A percentile compares a stretch with the other conserved stretches of the same genome.
Evolutionary conservation across 257 asterid species (phyloP).

Genomic region (Fraxinus quadrangulata): DNA sequence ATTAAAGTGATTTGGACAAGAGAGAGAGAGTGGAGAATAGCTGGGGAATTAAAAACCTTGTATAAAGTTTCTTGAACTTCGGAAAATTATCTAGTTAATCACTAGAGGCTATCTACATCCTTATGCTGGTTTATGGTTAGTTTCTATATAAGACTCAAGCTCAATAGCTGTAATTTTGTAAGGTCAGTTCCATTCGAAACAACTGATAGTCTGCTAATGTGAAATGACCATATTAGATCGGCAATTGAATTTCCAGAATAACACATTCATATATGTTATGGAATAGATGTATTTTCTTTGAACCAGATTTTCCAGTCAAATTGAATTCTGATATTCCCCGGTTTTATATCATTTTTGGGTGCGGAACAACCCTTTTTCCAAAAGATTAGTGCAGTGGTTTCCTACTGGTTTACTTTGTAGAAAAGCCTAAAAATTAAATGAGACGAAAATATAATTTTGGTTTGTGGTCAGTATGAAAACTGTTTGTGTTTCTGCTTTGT

Average conservation of each 20-base stretch:
- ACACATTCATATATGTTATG: too few relatives aligned
- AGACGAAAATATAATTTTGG: background rate
- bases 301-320: constrained; percentile 6
- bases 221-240: background rate
- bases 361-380: background rate
- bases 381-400: constrained; percentile 2
- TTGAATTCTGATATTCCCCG: background rate
- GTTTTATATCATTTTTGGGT: background rate
- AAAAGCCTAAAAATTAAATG: background rate
- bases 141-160: background rate
- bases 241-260: background rate
- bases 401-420: background rate
- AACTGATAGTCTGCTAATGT: background rate
- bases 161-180: background rate
- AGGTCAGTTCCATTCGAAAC: background rate
- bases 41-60: background rate
- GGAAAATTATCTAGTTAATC: background rate
- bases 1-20: background rate
- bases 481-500: background rate
- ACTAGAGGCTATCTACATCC: background rate
- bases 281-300: too few relatives aligned
- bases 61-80: background rate
- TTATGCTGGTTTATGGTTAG: background rate
- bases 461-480: constrained; percentile 7
- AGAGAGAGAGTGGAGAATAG: background rate